Evolutionary conservation across 495 filamentous ascomycete species (phyloP).

Genomic region (Pseudomonodictys pantanalensis): DNA sequence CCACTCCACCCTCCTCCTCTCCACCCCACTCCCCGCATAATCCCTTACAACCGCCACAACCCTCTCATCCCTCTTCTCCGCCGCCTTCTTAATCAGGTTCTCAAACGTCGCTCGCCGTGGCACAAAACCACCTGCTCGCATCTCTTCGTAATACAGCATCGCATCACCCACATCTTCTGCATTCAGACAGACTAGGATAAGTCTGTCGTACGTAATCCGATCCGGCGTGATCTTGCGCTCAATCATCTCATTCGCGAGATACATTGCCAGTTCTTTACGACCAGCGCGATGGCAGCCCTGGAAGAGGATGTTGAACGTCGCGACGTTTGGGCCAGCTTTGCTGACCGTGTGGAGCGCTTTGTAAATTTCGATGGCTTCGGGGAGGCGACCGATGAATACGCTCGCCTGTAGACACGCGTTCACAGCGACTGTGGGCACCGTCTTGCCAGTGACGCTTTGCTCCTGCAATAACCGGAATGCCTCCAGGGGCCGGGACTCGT

Average conservation of each 20-base stretch:
- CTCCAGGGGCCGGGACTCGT: slow-evolving; percentile 39
- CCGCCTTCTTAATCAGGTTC: slow-evolving; percentile 12
- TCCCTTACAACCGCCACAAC: slow-evolving; percentile 7
- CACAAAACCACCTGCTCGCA: slow-evolving; percentile 41
- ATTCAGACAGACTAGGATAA: slow-evolving; percentile 63
- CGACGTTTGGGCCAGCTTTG: slow-evolving; percentile 53
- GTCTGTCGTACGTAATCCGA: slow-evolving; percentile 60
- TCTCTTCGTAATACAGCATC: slow-evolving; percentile 56
- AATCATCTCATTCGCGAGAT: slow-evolving; percentile 72
- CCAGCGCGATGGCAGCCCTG: slow-evolving; percentile 52
- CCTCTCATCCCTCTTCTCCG: slow-evolving; percentile 9
- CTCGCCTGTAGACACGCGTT: slow-evolving; percentile 62
- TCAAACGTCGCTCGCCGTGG: slow-evolving; percentile 44
- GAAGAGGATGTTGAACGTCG: slow-evolving; percentile 68
- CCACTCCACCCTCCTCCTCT: background rate
- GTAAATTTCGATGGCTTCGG: slow-evolving; percentile 65
- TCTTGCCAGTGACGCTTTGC: slow-evolving; percentile 47
- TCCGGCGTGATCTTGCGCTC: slow-evolving; percentile 59
- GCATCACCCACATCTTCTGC: slow-evolving; percentile 55
- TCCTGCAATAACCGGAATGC: slow-evolving; percentile 55
- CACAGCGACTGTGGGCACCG: slow-evolving; percentile 55
- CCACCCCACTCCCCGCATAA: slow-evolving; percentile 11
- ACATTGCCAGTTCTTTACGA: slow-evolving; percentile 59
- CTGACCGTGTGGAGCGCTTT: slow-evolving; percentile 65
- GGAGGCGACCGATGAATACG: slow-evolving; percentile 44